Evolutionary conservation across 2,329 filamentous ascomycete genomes (phyloP), one percentile per base, ranked within the genome.

Genomic region (Plenodomus biglobosus): DNA sequence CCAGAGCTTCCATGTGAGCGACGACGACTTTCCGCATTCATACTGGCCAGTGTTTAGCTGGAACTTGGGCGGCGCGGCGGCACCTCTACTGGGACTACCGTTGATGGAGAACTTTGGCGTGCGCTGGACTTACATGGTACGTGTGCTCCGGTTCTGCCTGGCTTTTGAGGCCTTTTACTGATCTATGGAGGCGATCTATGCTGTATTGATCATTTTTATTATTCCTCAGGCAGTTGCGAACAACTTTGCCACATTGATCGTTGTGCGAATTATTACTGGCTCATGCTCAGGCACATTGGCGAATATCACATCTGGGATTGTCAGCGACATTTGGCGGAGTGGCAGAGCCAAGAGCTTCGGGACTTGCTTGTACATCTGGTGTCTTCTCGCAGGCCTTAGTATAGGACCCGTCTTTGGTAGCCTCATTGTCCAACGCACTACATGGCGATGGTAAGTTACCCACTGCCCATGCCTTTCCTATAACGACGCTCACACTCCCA

Each of bases 21-120:
- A 76, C 38, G 61, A 64, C 16, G 40, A 43, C 0, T 76, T 76
- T 41, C 72, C 74, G 11, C 59, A 74, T 45, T 70, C 69, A 8
- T 75, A 72, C 48, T 76, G 72, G 68, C 64, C 69, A 1, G 69
- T 73, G 0, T 63, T 74, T 5, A 70, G 68, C 5, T 76, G 73
- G 75, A 73, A 70, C 16, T 42, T 76, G 1, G 75, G 74, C 1
- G 75, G 69, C 8, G 76, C 73, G 2, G 51, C 75, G 0, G 72
- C 71, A 10, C 72, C 74, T 6, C 50, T 78, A 4, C 39, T 75
- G 2, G 66, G 73, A 1, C 48, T 78, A 2, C 75, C 75, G 1
- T 44, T 76, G 18, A 76, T 75, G 64, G 75, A 78, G 52, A 69
- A 70, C 3, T 74, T 73, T 20, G 75, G 75, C 4, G 71, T 76